Percentiles rank a stretch among this genome's conserved stretches.
Evolutionary conservation across 2,329 filamentous ascomycete genomes (phyloP).

Genomic region (Colletotrichum tofieldiae): DNA sequence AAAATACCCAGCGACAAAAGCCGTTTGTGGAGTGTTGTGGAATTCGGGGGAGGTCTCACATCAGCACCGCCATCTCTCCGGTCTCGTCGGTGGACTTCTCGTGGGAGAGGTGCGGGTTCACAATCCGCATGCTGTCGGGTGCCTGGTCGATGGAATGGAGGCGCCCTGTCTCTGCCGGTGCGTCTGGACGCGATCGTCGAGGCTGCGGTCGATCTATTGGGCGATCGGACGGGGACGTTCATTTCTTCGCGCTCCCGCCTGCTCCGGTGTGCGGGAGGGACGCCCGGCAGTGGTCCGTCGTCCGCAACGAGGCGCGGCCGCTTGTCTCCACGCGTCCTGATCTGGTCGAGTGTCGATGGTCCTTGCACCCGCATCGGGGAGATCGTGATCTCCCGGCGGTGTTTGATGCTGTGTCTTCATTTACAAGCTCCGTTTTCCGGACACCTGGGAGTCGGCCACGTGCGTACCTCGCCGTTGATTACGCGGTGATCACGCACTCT

Average conservation of each 20-base stretch:
- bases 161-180: not conserved
- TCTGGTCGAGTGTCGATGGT: not conserved
- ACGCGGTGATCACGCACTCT: not conserved
- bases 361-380: not conserved
- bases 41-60: not conserved
- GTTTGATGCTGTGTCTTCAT: not conserved
- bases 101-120: not conserved
- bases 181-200: not conserved
- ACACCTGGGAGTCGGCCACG: not conserved
- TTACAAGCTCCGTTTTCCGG: not conserved
- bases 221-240: not conserved
- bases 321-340: not conserved
- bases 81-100: not conserved
- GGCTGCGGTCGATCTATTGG: not conserved
- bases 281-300: not conserved
- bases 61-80: not conserved
- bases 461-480: not conserved
- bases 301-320: not conserved
- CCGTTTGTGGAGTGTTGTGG: not conserved
- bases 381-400: not conserved
- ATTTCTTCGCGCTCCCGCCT: not conserved
- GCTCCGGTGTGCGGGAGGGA: not conserved
- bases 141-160: not conserved
- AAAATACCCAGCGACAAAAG: not conserved
- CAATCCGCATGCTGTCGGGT: not conserved